Evolutionary conservation across 164 flowering plant genomes (phyloP), one percentile per base, ranked within the genome.

Genomic region (Aristolochia contorta): DNA sequence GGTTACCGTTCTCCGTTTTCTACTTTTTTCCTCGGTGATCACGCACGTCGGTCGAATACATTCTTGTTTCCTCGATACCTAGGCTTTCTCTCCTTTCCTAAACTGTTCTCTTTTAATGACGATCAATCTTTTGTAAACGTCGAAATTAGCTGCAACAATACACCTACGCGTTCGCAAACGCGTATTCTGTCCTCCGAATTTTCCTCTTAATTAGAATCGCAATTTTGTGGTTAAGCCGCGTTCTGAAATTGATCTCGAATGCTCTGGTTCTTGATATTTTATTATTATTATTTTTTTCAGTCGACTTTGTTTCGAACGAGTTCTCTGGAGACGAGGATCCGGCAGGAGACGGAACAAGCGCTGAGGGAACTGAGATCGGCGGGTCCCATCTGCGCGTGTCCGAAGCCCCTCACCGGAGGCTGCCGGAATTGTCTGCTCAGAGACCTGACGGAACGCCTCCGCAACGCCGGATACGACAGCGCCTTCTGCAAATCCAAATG

Each of bases 401-500:
- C 61, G 52, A 77, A 60, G 57, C 73, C 78, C 12, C 72, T 57
- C 46, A 77, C 67, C 10, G 80, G 70, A 13, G 56, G 50, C 15
- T 93, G 98, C 80, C 78, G 85, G 72, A 73, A 9, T 45, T 93
- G 97, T 66, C 53, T 82, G 64, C 74, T 68, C 45, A 64, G 69
- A 49, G 79, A 74, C 57, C 62, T 90, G 4, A 72, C 80, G 10
- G 59, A 63, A n/a, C 79, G 79, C 18, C 83, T 93, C 16, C 73
- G 66, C 15, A 69, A 64, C 23, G 75, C 74, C 3, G 97, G 96
- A 0, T 80, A 70, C 58, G 60, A 87, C 53, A 66, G 79, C 60
- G 80, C 80, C 47, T 63, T 86, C 55, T 88, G 92, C 79, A 80
- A 76, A 61, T 82, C 97, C 27, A 93, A 87, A 58, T 90, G 98